Base-by-base conservation (phyloP, 352 stramenopile species). In the Globisporangium polare region DNA sequence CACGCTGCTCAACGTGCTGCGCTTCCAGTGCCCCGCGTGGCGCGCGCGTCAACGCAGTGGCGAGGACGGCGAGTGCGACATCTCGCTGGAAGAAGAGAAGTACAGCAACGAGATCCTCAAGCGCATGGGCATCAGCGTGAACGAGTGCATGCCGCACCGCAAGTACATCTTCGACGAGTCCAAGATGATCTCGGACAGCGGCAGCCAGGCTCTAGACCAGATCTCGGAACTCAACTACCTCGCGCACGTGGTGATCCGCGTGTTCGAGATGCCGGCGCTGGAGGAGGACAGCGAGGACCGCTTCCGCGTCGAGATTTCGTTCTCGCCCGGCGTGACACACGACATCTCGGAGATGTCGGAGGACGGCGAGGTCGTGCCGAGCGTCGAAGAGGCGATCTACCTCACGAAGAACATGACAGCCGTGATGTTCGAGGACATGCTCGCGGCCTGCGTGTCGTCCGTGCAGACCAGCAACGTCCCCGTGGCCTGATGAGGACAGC, bases 201-300 rank as follows among this genome's bases (percentile, higher is more conserved):
- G 77, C 61, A 82, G 74, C 27, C 63, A 74, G 45, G 82, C 83
- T 29, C 62, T 97, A 54, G 80, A 97, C 54, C 88, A 94, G 54
- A 78, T 98, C 43, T 83, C 82, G 13, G 97, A 99, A 74, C 83
- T 99, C 45, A 98, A 98, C 72, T 99, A 99, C 68, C 74, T 99
- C 7, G 98, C 97, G 18, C 97, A 99, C 64, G 91, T 99, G 56
- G 92, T 99, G 3, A 98, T 99, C 53, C 92, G 97, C 20, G 83
- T 99, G 39, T 99, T 99, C 58, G 97, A 99, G 81, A 94, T 98
- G 55, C 88, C 86, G 18, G 84, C 75, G 60, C 65, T 93, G 2
- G 79, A 90, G 26, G 84, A 93, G 67, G 84, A 92, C 45, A 89
- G 75, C 62, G 86, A 93, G 33, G 82, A 92, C 45, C 84, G 86